Evolutionary conservation across 768 basidiomycete genomes (phyloP).

Genomic region (Xerocomus potaroensis): DNA sequence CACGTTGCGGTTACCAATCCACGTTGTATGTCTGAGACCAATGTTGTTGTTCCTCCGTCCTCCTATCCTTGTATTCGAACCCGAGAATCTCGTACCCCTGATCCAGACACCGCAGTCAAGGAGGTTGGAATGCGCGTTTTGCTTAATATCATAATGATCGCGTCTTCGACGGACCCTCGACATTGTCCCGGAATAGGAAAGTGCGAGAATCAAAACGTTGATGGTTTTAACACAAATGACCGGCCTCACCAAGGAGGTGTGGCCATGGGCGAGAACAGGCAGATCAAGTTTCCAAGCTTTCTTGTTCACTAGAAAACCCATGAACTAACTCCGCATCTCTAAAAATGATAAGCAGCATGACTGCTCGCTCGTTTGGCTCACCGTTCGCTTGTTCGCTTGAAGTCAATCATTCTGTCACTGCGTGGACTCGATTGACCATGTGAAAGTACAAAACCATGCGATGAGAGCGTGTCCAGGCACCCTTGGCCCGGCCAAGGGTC

Average conservation of each 20-base stretch:
- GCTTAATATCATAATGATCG: constrained; percentile 10
- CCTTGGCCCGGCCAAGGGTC: neutral
- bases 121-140: constrained; percentile 13
- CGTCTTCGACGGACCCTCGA: constrained; percentile 21
- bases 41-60: constrained; percentile 3
- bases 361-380: too few species aligned
- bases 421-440: constrained; percentile 5
- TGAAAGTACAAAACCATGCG: constrained; percentile 12
- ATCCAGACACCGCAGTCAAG: constrained; percentile 1
- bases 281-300: too few species aligned
- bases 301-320: too few species aligned
- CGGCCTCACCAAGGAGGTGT: constrained; percentile 23
- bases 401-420: constrained; percentile 11
- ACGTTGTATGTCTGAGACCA: constrained; percentile 12
- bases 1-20: constrained; percentile 22
- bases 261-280: too few species aligned
- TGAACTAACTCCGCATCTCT: too few species aligned
- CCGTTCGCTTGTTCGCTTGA: too few species aligned
- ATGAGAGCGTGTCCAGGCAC: constrained; percentile 14
- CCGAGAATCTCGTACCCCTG: constrained; percentile 17
- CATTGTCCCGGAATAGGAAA: constrained; percentile 9
- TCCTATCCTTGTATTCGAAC: constrained; percentile 13
- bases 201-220: constrained; percentile 7
- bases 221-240: neutral
- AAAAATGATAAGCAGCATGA: too few species aligned